Percentiles rank a stretch among this genome's conserved stretches.
Evolutionary conservation across 1,284 basidiomycete genomes (phyloP).

Genomic region (Porogramme epimiltina): DNA sequence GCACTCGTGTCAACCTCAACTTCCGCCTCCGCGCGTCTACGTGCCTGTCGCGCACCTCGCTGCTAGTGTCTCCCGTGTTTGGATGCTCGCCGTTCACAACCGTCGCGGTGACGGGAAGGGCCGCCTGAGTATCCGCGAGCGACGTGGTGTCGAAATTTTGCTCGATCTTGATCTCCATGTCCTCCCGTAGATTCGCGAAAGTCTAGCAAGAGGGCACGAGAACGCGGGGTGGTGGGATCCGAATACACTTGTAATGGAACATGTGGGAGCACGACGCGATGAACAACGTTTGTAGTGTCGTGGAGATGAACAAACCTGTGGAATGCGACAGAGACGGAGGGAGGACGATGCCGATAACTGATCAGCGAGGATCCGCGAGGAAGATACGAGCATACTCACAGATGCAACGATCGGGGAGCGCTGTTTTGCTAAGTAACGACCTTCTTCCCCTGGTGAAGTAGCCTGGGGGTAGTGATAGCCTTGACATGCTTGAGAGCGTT

Average conservation of each 20-base stretch:
- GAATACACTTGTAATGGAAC: slow-evolving; percentile 98
- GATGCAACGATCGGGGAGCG: slow-evolving; percentile 91
- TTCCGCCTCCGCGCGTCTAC: slow-evolving; percentile 59
- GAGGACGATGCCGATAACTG: neutral
- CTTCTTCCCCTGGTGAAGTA: slow-evolving; percentile 29
- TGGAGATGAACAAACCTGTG: slow-evolving; percentile 86
- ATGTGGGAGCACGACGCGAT: slow-evolving; percentile 97
- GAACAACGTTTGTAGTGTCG: slow-evolving; percentile 95
- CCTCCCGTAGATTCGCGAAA: slow-evolving; percentile 94
- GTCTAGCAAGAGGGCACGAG: slow-evolving; percentile 94
- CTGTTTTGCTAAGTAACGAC: slow-evolving; percentile 46
- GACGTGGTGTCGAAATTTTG: slow-evolving; percentile 42
- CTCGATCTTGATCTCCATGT: slow-evolving; percentile 92
- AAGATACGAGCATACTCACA: slow-evolving; percentile 53
- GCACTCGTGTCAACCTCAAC: slow-evolving; percentile 48
- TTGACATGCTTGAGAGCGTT: slow-evolving; percentile 83
- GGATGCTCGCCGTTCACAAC: slow-evolving; percentile 22
- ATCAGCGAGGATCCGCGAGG: neutral
- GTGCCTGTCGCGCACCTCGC: slow-evolving; percentile 30
- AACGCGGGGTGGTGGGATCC: slow-evolving; percentile 90
- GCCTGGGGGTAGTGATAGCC: slow-evolving; percentile 56
- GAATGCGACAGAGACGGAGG: neutral
- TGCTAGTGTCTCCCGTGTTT: slow-evolving; percentile 23
- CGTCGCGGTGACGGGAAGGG: slow-evolving; percentile 15
- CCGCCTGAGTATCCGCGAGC: slow-evolving; percentile 32